A percentile compares a stretch with the other conserved stretches of the same genome.
Evolutionary conservation across 2,329 filamentous ascomycete genomes (phyloP).

Genomic region (Arthrinium phaeospermum): DNA sequence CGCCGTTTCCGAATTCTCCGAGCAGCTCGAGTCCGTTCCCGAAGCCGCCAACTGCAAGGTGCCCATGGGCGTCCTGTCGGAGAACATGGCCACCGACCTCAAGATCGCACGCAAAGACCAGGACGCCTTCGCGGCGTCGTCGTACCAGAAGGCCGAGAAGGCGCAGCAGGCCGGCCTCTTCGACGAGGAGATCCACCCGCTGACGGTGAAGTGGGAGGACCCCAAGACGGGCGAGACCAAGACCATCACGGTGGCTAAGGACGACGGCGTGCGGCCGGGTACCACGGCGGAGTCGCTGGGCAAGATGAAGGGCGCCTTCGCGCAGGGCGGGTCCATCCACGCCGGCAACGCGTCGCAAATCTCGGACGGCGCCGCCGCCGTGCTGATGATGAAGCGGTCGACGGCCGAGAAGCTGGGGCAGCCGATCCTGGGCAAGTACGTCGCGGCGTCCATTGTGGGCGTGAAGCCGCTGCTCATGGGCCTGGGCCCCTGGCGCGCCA

Average conservation of each 20-base stretch:
- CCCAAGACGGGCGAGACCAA: constrained; percentile 88
- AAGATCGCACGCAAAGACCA: constrained; percentile 74
- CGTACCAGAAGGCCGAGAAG: constrained; percentile 86
- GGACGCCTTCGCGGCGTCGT: constrained; percentile 91
- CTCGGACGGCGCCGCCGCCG: constrained; percentile 92
- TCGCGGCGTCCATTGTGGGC: constrained; percentile 82
- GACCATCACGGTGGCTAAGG: constrained; percentile 80
- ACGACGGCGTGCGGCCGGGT: constrained; percentile 85
- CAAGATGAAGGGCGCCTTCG: constrained; percentile 91
- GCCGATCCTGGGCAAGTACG: constrained; percentile 90
- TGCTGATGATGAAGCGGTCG: constrained; percentile 92
- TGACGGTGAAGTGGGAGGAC: constrained; percentile 87
- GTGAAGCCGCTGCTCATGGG: constrained; percentile 96
- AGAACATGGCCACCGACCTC: constrained; percentile 91
- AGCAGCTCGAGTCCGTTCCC: constrained; percentile 79
- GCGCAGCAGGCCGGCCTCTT: constrained; percentile 92
- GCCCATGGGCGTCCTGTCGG: constrained; percentile 91
- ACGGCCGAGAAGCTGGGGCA: constrained; percentile 89
- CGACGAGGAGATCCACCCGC: constrained; percentile 85
- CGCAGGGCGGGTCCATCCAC: constrained; percentile 91
- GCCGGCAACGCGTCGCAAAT: constrained; percentile 96
- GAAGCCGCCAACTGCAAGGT: constrained; percentile 96
- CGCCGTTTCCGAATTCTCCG: constrained; percentile 92
- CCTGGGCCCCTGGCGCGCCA: constrained; percentile 92
- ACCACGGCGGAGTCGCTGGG: constrained; percentile 87